phyloP scores from a whole-genome alignment of 345 rosid genomes.

The Brassica cretica region DNA sequence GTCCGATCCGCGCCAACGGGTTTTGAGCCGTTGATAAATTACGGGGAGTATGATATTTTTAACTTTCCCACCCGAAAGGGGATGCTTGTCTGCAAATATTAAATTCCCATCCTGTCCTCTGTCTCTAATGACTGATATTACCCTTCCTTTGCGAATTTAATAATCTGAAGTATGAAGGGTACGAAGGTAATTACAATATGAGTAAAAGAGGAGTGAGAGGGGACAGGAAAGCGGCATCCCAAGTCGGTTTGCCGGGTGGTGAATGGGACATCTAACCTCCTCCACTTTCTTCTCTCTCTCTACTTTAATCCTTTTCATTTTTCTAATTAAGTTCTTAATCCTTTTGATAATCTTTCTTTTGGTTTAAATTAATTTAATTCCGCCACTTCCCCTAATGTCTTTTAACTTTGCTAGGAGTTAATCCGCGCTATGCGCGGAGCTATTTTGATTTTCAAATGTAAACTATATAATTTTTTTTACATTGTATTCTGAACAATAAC shows the following conservation, averaged over 20 bases:
- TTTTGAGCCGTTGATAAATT: constrained; percentile 24
- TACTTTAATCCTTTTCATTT: constrained; percentile 1
- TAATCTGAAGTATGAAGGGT: background rate
- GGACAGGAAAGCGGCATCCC: constrained; percentile 49
- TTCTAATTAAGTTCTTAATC: constrained; percentile 14
- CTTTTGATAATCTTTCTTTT: constrained; percentile 3
- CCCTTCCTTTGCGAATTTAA: background rate
- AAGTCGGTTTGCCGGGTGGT: constrained; percentile 47
- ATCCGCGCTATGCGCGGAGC: too few relatives aligned
- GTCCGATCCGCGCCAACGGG: background rate
- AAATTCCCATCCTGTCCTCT: constrained; percentile 27
- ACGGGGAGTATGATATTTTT: constrained; percentile 29
- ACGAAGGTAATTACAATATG: background rate
- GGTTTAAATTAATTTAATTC: background rate
- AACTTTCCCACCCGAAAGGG: constrained; percentile 33
- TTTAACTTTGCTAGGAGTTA: background rate
- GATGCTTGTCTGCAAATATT: constrained; percentile 39
- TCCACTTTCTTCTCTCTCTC: constrained; percentile 35
- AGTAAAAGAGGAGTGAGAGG: constrained; percentile 33
- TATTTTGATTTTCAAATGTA: too few relatives aligned
- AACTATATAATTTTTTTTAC: too few relatives aligned
- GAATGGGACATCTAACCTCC: constrained; percentile 48
- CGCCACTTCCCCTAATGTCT: constrained; percentile 21
- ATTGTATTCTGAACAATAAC: too few relatives aligned
- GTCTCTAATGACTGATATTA: background rate